Percentiles rank a stretch among this genome's conserved stretches.
Conservation (phyloP, 2,329 filamentous ascomycete genomes). For the Alternaria metachromatica region DNA sequence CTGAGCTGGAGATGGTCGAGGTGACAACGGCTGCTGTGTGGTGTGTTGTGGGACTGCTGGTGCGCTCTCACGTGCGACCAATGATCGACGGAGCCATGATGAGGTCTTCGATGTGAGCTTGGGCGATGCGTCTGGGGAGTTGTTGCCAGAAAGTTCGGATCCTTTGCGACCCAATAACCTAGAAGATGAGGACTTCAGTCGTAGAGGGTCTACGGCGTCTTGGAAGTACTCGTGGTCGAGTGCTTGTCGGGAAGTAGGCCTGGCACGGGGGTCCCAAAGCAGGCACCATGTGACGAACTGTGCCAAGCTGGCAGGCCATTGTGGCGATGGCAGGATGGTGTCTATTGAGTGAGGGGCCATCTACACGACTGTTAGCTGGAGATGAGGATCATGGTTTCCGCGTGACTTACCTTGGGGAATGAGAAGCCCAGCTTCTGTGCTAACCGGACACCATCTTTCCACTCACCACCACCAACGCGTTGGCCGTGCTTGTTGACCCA, state of each 20-base stretch:
- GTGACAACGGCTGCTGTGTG: conserved; percentile 50
- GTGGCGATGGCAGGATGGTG: conserved; percentile 85
- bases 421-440: conserved; percentile 98
- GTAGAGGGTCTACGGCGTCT: conserved; percentile 88
- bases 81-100: conserved; percentile 92
- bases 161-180: conserved; percentile 87
- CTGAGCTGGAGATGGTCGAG: conserved; percentile 53
- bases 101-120: conserved; percentile 78
- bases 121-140: conserved; percentile 64
- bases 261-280: conserved; percentile 95
- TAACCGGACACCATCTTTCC: conserved; percentile 91
- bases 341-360: conserved; percentile 99
- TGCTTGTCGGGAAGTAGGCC: conserved; percentile 93
- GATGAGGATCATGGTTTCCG: neutral
- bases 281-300: conserved; percentile 98
- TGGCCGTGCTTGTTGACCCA: conserved; percentile 94
- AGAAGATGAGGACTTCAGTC: conserved; percentile 89
- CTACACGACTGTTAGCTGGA: conserved; percentile 60
- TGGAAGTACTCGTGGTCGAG: conserved; percentile 92
- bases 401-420: conserved; percentile 74
- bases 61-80: conserved; percentile 78
- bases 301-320: conserved; percentile 87
- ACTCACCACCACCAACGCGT: conserved; percentile 92
- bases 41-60: conserved; percentile 63
- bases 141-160: conserved; percentile 74